These are phyloP conservation scores for Knoxia roxburghii DNA, from an alignment of 257 asterid genomes.

Conservation along the genomic window DNA sequence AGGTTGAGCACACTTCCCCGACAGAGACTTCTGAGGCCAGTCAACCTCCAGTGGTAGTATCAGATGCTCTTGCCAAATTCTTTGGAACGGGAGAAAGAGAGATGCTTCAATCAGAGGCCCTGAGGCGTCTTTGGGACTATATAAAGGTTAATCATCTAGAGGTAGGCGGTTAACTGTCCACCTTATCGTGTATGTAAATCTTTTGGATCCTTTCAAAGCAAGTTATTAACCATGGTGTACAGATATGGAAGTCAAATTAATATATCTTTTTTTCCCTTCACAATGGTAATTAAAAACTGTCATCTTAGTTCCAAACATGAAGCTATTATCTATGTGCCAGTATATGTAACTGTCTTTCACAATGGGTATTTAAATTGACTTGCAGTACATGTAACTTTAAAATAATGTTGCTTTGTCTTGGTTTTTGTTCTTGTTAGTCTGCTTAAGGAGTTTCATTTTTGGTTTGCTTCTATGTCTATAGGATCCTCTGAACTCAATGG, in stretches of 20 bases:
- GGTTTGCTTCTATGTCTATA: constrained; percentile 15
- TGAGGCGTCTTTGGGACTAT: constrained; percentile 64
- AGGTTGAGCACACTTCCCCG: constrained; percentile 35
- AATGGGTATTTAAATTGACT: neutral
- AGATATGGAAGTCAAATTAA: neutral
- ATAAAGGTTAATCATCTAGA: constrained; percentile 63
- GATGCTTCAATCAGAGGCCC: constrained; percentile 54
- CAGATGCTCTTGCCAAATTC: constrained; percentile 57
- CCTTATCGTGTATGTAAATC: neutral
- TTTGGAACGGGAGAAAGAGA: constrained; percentile 47
- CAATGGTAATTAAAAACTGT: neutral
- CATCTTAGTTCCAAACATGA: neutral
- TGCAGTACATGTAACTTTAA: neutral
- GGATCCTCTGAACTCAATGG: constrained; percentile 53
- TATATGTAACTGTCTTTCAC: no score
- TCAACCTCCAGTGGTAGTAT: constrained; percentile 35
- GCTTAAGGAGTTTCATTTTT: neutral
- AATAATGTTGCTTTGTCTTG: no score
- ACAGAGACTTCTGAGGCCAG: constrained; percentile 23
- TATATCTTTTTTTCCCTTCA: neutral
- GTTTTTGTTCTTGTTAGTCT: neutral
- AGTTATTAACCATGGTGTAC: neutral
- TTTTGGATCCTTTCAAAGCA: neutral
- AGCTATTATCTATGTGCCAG: no score
- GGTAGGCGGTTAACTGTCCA: constrained; percentile 32